These are phyloP conservation scores for Lipomyces starkeyi DNA, from an alignment of 805 yeast species.

Conservation along the genomic window DNA sequence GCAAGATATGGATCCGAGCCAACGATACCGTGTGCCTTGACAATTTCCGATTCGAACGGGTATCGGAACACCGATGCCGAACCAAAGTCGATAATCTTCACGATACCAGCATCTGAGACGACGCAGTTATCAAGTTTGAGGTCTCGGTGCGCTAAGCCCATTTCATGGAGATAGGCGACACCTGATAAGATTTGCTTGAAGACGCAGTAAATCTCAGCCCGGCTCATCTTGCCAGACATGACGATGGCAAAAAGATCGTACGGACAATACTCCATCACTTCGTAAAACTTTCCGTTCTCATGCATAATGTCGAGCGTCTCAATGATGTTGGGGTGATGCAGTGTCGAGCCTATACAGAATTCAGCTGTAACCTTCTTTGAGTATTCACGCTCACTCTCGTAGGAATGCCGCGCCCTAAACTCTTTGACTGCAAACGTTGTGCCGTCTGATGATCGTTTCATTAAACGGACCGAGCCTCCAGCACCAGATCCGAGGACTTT, in stretches of 20 bases:
- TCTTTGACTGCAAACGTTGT: slow-evolving; percentile 84
- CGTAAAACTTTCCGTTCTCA: slow-evolving; percentile 66
- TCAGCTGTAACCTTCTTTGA: slow-evolving; percentile 80
- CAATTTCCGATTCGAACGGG: slow-evolving; percentile 61
- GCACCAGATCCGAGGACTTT: slow-evolving; percentile 88
- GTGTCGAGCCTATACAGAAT: slow-evolving; percentile 76
- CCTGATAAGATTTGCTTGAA: slow-evolving; percentile 82
- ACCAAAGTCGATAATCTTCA: slow-evolving; percentile 92
- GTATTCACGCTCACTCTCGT: slow-evolving; percentile 72
- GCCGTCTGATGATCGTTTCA: slow-evolving; percentile 64
- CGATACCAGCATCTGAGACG: slow-evolving; percentile 71
- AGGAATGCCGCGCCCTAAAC: slow-evolving; percentile 68
- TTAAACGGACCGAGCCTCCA: slow-evolving; percentile 87
- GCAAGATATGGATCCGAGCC: slow-evolving; percentile 97
- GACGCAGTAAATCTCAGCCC: slow-evolving; percentile 75
- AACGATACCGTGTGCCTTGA: slow-evolving; percentile 80
- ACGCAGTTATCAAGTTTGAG: slow-evolving; percentile 93
- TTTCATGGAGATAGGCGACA: slow-evolving; percentile 71
- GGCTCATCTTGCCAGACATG: slow-evolving; percentile 82
- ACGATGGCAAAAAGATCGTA: slow-evolving; percentile 91
- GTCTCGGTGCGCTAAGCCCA: slow-evolving; percentile 93
- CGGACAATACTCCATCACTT: slow-evolving; percentile 92
- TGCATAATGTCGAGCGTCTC: slow-evolving; percentile 79
- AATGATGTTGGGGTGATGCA: slow-evolving; percentile 80
- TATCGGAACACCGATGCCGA: slow-evolving; percentile 83